These are phyloP conservation scores for Leccinum olivaceopallidum DNA, from an alignment of 768 basidiomycete species.

Conservation along the genomic window DNA sequence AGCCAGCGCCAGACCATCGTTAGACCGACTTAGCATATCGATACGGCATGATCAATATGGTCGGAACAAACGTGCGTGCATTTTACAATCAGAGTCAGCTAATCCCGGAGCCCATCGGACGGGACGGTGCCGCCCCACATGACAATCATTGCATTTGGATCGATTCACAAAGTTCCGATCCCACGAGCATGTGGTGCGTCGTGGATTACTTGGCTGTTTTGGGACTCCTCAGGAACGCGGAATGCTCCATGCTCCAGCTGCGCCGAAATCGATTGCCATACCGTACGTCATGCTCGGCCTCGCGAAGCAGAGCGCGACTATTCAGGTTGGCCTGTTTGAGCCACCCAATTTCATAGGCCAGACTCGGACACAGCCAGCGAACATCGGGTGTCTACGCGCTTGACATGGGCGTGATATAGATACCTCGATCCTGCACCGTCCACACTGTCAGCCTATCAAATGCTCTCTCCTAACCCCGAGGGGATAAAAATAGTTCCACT, in stretches of 20 bases:
- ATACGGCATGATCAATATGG: neutral
- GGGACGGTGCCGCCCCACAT: slow-evolving; percentile 19
- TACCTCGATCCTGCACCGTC: slow-evolving; percentile 35
- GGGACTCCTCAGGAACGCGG: neutral
- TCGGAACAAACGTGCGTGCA: slow-evolving; percentile 4
- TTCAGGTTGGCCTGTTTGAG: neutral
- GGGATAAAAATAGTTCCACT: slow-evolving; percentile 18
- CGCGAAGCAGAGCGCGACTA: neutral
- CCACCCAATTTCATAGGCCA: neutral
- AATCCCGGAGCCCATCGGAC: slow-evolving; percentile 32
- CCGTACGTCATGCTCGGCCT: neutral
- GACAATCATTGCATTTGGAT: slow-evolving; percentile 31
- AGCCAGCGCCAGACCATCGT: neutral
- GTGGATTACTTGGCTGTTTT: slow-evolving; percentile 1
- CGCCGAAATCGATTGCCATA: neutral
- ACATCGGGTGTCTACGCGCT: neutral
- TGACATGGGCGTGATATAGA: slow-evolving; percentile 14
- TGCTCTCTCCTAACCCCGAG: slow-evolving; percentile 31
- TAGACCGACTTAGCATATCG: neutral
- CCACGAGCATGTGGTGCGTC: neutral
- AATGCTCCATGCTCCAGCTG: neutral
- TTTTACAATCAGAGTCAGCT: slow-evolving; percentile 6
- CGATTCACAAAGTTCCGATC: slow-evolving; percentile 4
- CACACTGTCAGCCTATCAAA: neutral
- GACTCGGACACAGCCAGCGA: neutral